Percentiles rank a stretch among this genome's conserved stretches.
phyloP scores from a whole-genome alignment of 139 green algal species.

The Zygnema cylindricum region DNA sequence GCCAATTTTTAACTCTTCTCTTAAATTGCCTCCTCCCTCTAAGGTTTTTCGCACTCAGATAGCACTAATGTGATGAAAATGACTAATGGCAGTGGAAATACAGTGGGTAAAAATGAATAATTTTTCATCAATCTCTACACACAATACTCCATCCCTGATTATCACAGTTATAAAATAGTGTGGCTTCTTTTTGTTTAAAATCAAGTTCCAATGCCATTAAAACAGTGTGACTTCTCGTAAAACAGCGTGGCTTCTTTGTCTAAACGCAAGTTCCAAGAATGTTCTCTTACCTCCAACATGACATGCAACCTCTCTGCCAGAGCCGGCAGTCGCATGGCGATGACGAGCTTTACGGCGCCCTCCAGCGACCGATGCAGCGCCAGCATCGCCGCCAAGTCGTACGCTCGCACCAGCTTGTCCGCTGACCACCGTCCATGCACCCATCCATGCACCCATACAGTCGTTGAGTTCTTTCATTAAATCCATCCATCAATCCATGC shows the following conservation, averaged over 20 bases:
- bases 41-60: no score
- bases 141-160: not conserved
- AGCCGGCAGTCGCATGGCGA: conserved; percentile 46
- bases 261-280: not conserved
- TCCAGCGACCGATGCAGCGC: conserved; percentile 51
- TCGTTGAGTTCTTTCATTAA: no score
- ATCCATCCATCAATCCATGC: no score
- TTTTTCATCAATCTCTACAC: no score
- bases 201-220: not conserved
- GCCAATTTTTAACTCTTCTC: no score
- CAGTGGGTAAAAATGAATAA: no score
- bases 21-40: no score
- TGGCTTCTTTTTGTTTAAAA: not conserved
- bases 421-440: conserved; percentile 19
- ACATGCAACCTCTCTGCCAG: conserved; percentile 52
- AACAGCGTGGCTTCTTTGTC: no score
- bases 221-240: not conserved
- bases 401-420: conserved; percentile 53
- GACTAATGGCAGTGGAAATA: no score
- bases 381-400: conserved; percentile 59
- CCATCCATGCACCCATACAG: not conserved
- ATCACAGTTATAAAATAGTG: not conserved
- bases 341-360: conserved; percentile 46
- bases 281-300: conserved; percentile 48
- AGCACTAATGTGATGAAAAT: no score